Evolutionary conservation across 768 basidiomycete genomes (phyloP).

Genomic region (Ramaria rubella): DNA sequence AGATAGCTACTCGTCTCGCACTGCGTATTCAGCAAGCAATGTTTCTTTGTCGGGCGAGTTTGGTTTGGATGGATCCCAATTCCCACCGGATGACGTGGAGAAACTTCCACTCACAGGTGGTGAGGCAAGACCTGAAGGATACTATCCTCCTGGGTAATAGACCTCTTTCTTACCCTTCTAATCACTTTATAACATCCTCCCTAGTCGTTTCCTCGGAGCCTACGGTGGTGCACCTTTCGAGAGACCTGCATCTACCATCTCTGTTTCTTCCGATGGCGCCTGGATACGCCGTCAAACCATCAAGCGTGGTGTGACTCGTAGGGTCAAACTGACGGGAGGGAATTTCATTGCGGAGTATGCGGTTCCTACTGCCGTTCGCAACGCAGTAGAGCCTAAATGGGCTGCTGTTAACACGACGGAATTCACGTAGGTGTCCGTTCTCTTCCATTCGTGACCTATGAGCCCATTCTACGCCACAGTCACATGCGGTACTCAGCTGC

Average conservation of each 20-base stretch:
- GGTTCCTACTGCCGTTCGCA: constrained; percentile 77
- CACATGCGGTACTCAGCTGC: constrained; percentile 95
- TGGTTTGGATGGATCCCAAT: constrained; percentile 32
- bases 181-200: constrained; percentile 1
- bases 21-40: constrained; percentile 32
- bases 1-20: constrained; percentile 26
- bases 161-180: constrained; percentile 3
- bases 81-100: constrained; percentile 69
- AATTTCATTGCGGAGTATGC: constrained; percentile 89
- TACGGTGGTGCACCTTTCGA: constrained; percentile 62
- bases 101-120: constrained; percentile 67
- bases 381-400: constrained; percentile 78
- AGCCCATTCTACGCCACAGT: too few species aligned
- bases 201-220: constrained; percentile 11
- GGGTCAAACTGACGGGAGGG: constrained; percentile 88
- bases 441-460: too few species aligned
- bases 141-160: constrained; percentile 65
- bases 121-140: constrained; percentile 53
- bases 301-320: constrained; percentile 89
- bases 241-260: constrained; percentile 38
- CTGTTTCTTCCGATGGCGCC: constrained; percentile 31
- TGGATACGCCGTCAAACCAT: constrained; percentile 81
- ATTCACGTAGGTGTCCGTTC: constrained; percentile 64
- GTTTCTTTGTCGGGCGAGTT: constrained; percentile 50
- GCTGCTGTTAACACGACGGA: constrained; percentile 69